Conservation (phyloP, 371 early-diverging fungal genomes). For the Mucor racemosus region DNA sequence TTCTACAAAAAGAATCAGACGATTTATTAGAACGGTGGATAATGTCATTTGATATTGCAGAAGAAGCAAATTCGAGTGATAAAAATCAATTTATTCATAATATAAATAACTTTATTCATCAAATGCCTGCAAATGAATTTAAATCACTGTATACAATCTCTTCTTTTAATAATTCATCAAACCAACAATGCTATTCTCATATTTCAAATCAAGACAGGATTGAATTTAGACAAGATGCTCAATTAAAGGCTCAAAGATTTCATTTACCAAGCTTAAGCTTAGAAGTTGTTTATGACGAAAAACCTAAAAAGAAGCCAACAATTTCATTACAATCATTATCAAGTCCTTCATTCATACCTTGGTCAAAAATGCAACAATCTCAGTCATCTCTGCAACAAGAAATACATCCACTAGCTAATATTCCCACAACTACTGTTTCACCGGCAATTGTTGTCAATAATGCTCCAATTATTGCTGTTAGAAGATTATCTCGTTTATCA, state of each 20-base stretch:
- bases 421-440: slow-evolving; percentile 6
- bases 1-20: slow-evolving; percentile 21
- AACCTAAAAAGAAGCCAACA: slow-evolving; percentile 18
- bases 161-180: slow-evolving; percentile 21
- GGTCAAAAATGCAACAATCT: slow-evolving; percentile 16
- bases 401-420: slow-evolving; percentile 13
- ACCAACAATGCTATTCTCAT: slow-evolving; percentile 41
- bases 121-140: not conserved
- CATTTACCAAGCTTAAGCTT: slow-evolving; percentile 32
- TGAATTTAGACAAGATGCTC: slow-evolving; percentile 50
- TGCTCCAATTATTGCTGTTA: slow-evolving; percentile 23
- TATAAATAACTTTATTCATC: not conserved
- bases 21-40: slow-evolving; percentile 24
- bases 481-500: slow-evolving; percentile 46
- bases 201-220: slow-evolving; percentile 20
- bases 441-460: not conserved
- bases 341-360: slow-evolving; percentile 8
- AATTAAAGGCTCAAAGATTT: slow-evolving; percentile 48
- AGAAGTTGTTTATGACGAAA: slow-evolving; percentile 49
- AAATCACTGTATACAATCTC: slow-evolving; percentile 19
- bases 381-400: slow-evolving; percentile 3
- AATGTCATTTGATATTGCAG: slow-evolving; percentile 10
- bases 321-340: slow-evolving; percentile 6
- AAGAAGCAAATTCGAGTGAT: not conserved
- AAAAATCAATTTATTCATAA: slow-evolving; percentile 5